phyloP scores from a whole-genome alignment of 768 basidiomycete species.

The Lactarius quietus region DNA sequence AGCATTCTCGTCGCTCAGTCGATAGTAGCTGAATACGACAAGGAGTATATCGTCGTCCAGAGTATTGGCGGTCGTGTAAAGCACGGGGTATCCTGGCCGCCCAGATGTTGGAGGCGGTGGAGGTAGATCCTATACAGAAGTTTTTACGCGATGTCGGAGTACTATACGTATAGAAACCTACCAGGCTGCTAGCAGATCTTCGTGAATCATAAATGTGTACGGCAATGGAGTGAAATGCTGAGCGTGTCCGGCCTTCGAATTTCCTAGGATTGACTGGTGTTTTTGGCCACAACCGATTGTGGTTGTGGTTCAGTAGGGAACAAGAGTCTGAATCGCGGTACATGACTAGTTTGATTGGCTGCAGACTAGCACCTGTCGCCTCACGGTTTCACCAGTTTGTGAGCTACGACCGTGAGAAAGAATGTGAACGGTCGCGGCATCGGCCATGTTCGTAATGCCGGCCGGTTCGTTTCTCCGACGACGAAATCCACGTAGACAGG shows the following conservation, averaged over 20 bases:
- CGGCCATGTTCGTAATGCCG: too few relatives aligned
- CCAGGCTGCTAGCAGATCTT: not conserved
- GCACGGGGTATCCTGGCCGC: not conserved
- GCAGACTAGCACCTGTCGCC: too few relatives aligned
- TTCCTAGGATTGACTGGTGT: not conserved
- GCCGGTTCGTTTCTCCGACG: too few relatives aligned
- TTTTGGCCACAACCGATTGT: not conserved
- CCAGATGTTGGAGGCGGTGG: not conserved
- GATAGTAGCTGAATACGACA: not conserved
- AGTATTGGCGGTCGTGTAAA: not conserved
- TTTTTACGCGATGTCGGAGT: not conserved
- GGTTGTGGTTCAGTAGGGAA: not conserved
- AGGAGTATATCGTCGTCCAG: conserved; percentile 5
- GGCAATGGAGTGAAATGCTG: not conserved
- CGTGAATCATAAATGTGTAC: not conserved
- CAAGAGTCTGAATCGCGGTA: not conserved
- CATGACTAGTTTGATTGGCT: not conserved
- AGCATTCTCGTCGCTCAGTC: not conserved
- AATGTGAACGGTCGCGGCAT: too few relatives aligned
- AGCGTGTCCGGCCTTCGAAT: not conserved
- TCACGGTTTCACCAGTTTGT: too few relatives aligned
- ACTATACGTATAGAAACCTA: not conserved
- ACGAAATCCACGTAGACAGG: too few relatives aligned
- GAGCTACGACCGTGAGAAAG: too few relatives aligned
- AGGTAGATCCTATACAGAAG: not conserved